These are phyloP conservation scores for Silene vulgaris DNA, from an alignment of 179 eudicot species.

Conservation along the genomic window DNA sequence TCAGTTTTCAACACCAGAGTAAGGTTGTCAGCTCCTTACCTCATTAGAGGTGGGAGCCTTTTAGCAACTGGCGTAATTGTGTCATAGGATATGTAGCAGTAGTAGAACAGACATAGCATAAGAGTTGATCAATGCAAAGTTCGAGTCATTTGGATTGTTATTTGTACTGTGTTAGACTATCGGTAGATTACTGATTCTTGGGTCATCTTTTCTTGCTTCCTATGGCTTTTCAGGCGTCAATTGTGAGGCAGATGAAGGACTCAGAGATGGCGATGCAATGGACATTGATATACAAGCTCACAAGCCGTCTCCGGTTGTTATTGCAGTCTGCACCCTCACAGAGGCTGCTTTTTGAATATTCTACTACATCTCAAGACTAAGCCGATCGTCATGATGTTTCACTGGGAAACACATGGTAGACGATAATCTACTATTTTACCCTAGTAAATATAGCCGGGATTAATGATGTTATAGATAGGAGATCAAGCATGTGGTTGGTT, in stretches of 20 bases:
- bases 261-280: slow-evolving; percentile 99
- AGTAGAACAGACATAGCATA: no score
- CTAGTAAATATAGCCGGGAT: slow-evolving; percentile 4
- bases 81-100: not conserved
- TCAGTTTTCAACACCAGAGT: no score
- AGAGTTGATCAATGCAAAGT: no score
- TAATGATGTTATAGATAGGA: slow-evolving; percentile 21
- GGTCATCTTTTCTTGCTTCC: not conserved
- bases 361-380: slow-evolving; percentile 84
- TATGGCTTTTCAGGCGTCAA: slow-evolving; percentile 60
- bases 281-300: slow-evolving; percentile 96
- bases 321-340: slow-evolving; percentile 93
- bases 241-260: slow-evolving; percentile 96
- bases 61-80: not conserved
- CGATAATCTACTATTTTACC: not conserved
- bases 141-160: not conserved
- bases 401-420: slow-evolving; percentile 13
- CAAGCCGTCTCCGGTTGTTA: slow-evolving; percentile 91
- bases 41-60: not conserved
- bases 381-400: not conserved
- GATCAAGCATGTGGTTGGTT: not conserved
- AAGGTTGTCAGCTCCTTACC: not conserved
- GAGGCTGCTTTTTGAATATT: slow-evolving; percentile 87
- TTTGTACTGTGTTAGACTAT: not conserved
- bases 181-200: not conserved